Conservation (phyloP, 1,284 basidiomycete species). For the Amylostereum areolatum region DNA sequence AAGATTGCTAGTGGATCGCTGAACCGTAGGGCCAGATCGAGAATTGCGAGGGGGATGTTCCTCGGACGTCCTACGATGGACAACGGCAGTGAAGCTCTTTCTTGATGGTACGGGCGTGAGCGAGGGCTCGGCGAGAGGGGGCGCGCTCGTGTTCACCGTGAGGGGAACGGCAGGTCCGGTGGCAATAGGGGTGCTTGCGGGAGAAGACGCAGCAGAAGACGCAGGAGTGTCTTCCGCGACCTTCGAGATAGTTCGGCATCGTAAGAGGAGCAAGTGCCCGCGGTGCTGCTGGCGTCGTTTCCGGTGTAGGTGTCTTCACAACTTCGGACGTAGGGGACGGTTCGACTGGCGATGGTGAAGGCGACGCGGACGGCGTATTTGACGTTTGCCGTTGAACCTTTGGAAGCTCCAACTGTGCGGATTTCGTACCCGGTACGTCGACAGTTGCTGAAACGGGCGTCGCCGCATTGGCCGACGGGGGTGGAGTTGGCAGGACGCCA, state of each 20-base stretch:
- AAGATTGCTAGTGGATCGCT: slow-evolving; percentile 6
- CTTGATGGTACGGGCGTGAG: slow-evolving; percentile 2
- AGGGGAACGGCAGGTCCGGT: not conserved
- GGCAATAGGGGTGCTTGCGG: not conserved
- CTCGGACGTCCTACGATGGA: slow-evolving; percentile 12
- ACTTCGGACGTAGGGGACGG: not conserved
- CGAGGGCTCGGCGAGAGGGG: slow-evolving; percentile 1
- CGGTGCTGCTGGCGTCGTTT: not conserved
- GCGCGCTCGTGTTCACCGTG: not conserved
- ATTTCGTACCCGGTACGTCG: not conserved
- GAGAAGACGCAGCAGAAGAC: not conserved
- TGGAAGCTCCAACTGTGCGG: not conserved
- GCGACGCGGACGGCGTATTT: not conserved
- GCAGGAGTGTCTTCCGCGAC: not conserved
- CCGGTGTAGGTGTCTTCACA: not conserved
- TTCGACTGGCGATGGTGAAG: not conserved
- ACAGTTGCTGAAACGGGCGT: not conserved
- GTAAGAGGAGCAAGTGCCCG: not conserved
- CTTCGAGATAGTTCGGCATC: not conserved
- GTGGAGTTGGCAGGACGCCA: not conserved
- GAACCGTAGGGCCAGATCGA: slow-evolving; percentile 5
- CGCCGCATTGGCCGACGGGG: not conserved
- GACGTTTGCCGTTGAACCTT: not conserved
- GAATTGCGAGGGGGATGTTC: slow-evolving; percentile 3
- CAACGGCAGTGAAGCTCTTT: slow-evolving; percentile 12